Conservation (phyloP, 139 green algal species). For the Nannochloris sp. region DNA sequence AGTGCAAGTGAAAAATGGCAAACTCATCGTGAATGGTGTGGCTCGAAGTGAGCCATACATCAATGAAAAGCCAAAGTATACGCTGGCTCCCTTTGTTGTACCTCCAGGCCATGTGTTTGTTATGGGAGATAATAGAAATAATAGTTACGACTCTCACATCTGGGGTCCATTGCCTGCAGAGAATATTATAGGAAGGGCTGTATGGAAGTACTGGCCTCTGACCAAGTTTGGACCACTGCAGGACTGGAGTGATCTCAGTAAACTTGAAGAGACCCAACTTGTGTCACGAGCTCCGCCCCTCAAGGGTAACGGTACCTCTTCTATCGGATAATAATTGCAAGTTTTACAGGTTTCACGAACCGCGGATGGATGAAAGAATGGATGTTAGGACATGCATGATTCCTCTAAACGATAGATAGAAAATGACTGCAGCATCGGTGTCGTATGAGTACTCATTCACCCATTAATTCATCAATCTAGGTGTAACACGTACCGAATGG, state of each 20-base stretch:
- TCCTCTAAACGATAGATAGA: too few species aligned
- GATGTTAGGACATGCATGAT: too few species aligned
- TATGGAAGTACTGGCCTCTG: constrained; percentile 90
- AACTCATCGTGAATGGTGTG: constrained; percentile 76
- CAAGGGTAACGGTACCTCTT: too few species aligned
- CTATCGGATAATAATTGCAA: too few species aligned
- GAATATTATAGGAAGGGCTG: constrained; percentile 78
- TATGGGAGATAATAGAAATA: constrained; percentile 99
- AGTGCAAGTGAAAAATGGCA: constrained; percentile 70
- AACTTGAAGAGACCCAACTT: not conserved
- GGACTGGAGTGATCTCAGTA: constrained; percentile 40
- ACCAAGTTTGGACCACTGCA: constrained; percentile 53
- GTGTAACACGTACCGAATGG: constrained; percentile 27
- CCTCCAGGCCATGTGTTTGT: constrained; percentile 77
- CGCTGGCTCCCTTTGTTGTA: constrained; percentile 50
- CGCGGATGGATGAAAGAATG: too few species aligned
- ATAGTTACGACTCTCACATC: constrained; percentile 95
- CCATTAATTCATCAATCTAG: too few species aligned
- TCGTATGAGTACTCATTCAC: too few species aligned
- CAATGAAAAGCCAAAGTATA: constrained; percentile 67
- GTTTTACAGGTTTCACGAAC: too few species aligned
- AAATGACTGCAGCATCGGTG: too few species aligned
- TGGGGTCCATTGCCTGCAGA: constrained; percentile 87
- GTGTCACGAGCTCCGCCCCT: not conserved
- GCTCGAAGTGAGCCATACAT: constrained; percentile 74